Base-by-base conservation (phyloP, 495 filamentous ascomycete species). In the Schizothecium vesticola region DNA sequence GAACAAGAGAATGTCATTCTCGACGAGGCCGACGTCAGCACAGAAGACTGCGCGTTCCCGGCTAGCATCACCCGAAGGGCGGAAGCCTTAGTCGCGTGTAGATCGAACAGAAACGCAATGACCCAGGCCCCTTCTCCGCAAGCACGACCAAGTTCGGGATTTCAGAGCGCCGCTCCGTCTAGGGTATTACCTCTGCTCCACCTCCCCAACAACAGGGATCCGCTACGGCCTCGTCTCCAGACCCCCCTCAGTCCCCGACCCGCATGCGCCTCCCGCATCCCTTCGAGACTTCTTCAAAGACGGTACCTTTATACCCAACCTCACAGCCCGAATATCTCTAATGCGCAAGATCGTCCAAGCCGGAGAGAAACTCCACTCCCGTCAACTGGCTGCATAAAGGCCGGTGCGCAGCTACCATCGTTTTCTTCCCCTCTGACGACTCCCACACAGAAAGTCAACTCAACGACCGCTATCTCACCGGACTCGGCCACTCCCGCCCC, bases 381-480 rank as follows among this genome's bases (percentile, higher is more conserved):
- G 61, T 63, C 21, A 63, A 63, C 61, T 63, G 61, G 61, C 61
- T 63, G 2, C 61, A 63, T 31, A 63, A 63, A n/a, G 28, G 29
- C 29, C 61, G 43, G 9, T 55, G 61, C 19, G 13, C 19, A 5
- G 29, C 19, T 12, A 63, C 43, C 61, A 51, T 63, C 33, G 22
- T 63, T 31, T 63, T 63, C 25, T 63, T 63, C 33, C 3, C 6
- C 33, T 7, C 29, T 13, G 10, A 4, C 3, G 24, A 11, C 6
- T 13, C 25, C 29, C 7, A 23, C 28, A 23, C 59, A 13, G 22
- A 25, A 10, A 51, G n/a, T 24, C 7, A 36, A 3, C 61, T 43
- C 19, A 19, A 19, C 33, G 29, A 63, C 7, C 61, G 29, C 19
- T 63, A 63, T 28, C 29, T 63, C 3, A 51, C 61, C 4, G 61